phyloP scores from a whole-genome alignment of 1,284 basidiomycete species.

The Malassezia cuniculi region DNA sequence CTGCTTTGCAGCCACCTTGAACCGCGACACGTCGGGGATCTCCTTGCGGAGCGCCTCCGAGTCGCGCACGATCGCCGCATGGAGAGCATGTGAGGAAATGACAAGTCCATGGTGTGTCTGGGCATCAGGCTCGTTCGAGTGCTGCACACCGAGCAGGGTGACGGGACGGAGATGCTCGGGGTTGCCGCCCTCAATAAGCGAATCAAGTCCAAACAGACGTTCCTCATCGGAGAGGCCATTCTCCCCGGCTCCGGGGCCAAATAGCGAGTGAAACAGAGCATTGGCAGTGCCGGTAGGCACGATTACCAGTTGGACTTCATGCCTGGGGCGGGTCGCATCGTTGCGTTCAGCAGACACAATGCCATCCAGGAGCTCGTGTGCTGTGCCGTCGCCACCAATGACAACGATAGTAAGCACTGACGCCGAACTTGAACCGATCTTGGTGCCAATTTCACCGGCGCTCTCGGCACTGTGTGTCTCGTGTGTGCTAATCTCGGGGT shows the following conservation, averaged over 20 bases:
- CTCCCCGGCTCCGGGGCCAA: constrained; percentile 45
- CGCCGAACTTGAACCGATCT: too few relatives aligned
- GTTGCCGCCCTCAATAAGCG: constrained; percentile 14
- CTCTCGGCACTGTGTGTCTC: constrained; percentile 4
- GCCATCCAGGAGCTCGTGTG: constrained; percentile 42
- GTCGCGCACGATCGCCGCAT: constrained; percentile 64
- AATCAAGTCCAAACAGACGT: constrained; percentile 11
- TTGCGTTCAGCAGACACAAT: constrained; percentile 12
- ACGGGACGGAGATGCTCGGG: background rate
- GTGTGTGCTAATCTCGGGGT: background rate
- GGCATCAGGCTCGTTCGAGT: background rate
- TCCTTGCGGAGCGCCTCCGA: constrained; percentile 54
- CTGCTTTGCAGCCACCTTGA: constrained; percentile 65
- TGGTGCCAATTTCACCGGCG: background rate
- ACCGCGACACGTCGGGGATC: constrained; percentile 66
- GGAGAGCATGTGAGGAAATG: constrained; percentile 55
- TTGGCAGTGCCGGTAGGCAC: constrained; percentile 82
- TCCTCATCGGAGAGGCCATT: too few relatives aligned
- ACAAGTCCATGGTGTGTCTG: constrained; percentile 44
- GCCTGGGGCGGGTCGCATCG: background rate
- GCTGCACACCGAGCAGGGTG: background rate
- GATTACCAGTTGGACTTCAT: constrained; percentile 40
- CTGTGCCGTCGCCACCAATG: constrained; percentile 44
- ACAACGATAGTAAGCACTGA: constrained; percentile 18
- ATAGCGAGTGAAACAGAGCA: constrained; percentile 59